Base-by-base conservation (phyloP, 192 early-diverging fungal species). In the Backusella tuberculispora region DNA sequence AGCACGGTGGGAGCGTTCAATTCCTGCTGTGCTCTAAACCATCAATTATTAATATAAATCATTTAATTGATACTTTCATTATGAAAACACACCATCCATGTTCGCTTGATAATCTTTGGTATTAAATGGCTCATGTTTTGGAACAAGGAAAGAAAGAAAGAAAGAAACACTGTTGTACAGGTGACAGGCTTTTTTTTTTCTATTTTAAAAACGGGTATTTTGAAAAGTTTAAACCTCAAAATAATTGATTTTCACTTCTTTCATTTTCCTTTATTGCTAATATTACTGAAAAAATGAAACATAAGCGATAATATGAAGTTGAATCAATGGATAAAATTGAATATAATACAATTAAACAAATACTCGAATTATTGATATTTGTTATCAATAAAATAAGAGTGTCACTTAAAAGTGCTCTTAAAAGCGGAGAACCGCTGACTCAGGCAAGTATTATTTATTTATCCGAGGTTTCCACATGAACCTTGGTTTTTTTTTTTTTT, bases 1-100 rank as follows among this genome's bases (percentile, higher is more conserved):
- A 17, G 78, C 78, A 56, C 78, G 74, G 69, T 80, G 78, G 19
- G 70, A 66, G 14, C 74, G 68, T 45, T 80, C 78, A 63, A 80
- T 80, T 24, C 78, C 78, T 37, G 78, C 78, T 38, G 78, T 80
- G 24, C 74, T 76, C 78, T 80, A 67, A 40, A 34, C 46, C 41
- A 48, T 67, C 8, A 26, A 26, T 7, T 12, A 26, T 60, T 26
- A 66, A 38, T 10, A 73, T 9, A 26, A 60, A 26, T 24, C 26
- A 12, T 24, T 60, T 24, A 24, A 60, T 60, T 60, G 53, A 60
- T 50, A 50, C 19, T 19, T 50, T 15, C 6, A 6, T 50, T 8
- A 24, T 9, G n/a, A 34, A 66, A 68, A 75, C 26, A 4, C 29
- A 67, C 40, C 53, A 60, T 60, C 53, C 53, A 60, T 26, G 53